These are phyloP conservation scores for Strobilomyces echinocephalus DNA, from an alignment of 768 basidiomycete genomes.

Conservation along the genomic window DNA sequence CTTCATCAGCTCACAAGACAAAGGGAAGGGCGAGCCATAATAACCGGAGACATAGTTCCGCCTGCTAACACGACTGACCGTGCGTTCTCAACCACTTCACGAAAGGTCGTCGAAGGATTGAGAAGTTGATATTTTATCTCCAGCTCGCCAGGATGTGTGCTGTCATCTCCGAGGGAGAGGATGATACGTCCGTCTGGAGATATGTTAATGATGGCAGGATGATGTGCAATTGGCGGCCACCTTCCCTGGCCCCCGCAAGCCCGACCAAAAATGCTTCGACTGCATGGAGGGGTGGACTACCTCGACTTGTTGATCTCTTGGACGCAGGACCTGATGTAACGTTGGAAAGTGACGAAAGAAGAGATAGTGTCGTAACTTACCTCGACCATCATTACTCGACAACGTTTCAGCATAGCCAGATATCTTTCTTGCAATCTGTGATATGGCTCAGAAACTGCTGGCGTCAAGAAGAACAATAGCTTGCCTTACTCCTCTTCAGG, in stretches of 20 bases:
- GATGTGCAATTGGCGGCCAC: conserved; percentile 29
- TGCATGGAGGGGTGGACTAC: conserved; percentile 70
- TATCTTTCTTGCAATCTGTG: conserved; percentile 70
- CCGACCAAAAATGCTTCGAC: conserved; percentile 78
- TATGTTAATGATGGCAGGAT: background rate
- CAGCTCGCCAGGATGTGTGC: conserved; percentile 39
- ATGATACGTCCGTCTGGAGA: conserved; percentile 72
- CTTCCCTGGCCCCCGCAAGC: conserved; percentile 73
- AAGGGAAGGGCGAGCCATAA: conserved; percentile 20
- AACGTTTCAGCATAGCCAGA: conserved; percentile 76
- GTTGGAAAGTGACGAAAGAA: background rate
- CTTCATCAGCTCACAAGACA: conserved; percentile 4
- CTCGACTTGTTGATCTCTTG: conserved; percentile 24
- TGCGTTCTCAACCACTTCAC: conserved; percentile 76
- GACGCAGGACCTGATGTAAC: conserved; percentile 2
- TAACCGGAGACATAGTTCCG: conserved; percentile 97
- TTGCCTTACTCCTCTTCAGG: conserved; percentile 82
- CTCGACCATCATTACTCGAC: conserved; percentile 38
- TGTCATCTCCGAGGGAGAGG: conserved; percentile 41
- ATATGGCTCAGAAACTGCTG: background rate
- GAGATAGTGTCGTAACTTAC: conserved; percentile 7
- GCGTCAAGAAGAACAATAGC: conserved; percentile 24
- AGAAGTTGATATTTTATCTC: conserved; percentile 88
- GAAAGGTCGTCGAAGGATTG: conserved; percentile 84
- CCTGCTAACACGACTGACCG: conserved; percentile 88